These are phyloP conservation scores for Tolypocladium sp. DNA, from an alignment of 2,329 filamentous ascomycete species.

Conservation along the genomic window DNA sequence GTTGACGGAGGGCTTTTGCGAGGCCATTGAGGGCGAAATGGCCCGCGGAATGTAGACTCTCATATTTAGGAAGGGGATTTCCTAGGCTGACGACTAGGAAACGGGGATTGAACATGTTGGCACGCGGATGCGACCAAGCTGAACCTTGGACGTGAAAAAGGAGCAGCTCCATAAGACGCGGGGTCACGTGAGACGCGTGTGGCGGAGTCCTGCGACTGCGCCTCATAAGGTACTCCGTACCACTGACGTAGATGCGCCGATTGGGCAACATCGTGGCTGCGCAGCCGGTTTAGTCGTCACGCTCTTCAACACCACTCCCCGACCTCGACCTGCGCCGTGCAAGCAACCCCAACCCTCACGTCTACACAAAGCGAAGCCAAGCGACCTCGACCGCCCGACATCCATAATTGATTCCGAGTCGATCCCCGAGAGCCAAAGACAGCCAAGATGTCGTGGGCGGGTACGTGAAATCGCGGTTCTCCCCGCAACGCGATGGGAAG, in stretches of 20 bases:
- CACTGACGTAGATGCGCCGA: constrained; percentile 21
- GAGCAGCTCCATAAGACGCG: not conserved
- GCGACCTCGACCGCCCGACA: not conserved
- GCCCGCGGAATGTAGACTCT: constrained; percentile 80
- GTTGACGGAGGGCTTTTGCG: constrained; percentile 32
- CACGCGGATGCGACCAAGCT: constrained; percentile 6
- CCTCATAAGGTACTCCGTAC: constrained; percentile 1
- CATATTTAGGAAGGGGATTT: constrained; percentile 66
- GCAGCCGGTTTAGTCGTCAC: constrained; percentile 9
- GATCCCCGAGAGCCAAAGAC: not conserved
- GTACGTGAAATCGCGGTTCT: constrained; percentile 27
- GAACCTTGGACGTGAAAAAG: not conserved
- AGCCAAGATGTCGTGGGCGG: constrained; percentile 60
- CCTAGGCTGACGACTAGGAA: constrained; percentile 82
- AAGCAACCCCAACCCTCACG: not conserved
- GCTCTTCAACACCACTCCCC: not conserved
- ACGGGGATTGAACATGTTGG: constrained; percentile 30
- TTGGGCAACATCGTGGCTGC: constrained; percentile 22
- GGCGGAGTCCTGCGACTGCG: constrained; percentile 3
- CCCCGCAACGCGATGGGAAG: constrained; percentile 16
- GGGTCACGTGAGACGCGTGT: not conserved
- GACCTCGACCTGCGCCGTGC: not conserved
- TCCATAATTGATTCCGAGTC: not conserved
- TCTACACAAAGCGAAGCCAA: not conserved
- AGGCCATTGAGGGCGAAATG: constrained; percentile 65